A percentile compares a stretch with the other conserved stretches of the same genome.
Evolutionary conservation across 805 yeast species (phyloP).

Genomic region (Komagataella populi): DNA sequence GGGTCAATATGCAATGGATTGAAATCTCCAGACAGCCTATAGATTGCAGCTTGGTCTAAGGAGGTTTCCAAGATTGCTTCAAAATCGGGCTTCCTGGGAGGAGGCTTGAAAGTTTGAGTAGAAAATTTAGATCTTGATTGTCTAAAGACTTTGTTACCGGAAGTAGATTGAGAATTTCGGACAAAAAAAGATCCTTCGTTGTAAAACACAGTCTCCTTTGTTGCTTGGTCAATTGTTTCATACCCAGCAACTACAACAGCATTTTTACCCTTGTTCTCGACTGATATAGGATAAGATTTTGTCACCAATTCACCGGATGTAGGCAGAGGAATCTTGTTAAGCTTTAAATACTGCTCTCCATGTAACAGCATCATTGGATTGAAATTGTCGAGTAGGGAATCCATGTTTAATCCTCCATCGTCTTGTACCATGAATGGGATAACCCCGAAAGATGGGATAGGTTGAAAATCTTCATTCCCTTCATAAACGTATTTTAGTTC

Average conservation of each 20-base stretch:
- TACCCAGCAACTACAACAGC: slow-evolving; percentile 67
- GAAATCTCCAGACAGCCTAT: slow-evolving; percentile 86
- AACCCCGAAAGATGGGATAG: slow-evolving; percentile 81
- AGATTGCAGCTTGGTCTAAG: slow-evolving; percentile 73
- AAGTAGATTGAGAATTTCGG: slow-evolving; percentile 55
- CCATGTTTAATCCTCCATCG: slow-evolving; percentile 41
- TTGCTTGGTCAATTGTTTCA: slow-evolving; percentile 49
- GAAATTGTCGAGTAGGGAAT: slow-evolving; percentile 59
- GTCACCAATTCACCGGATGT: slow-evolving; percentile 52
- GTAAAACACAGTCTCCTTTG: slow-evolving; percentile 61
- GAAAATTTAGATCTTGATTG: slow-evolving; percentile 44
- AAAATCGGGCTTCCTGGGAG: slow-evolving; percentile 54
- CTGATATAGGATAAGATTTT: slow-evolving; percentile 52
- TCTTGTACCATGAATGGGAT: slow-evolving; percentile 67
- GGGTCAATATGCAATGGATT: slow-evolving; percentile 97
- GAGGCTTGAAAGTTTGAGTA: slow-evolving; percentile 47
- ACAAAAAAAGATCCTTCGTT: slow-evolving; percentile 80
- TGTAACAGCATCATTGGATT: slow-evolving; percentile 83
- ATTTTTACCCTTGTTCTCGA: slow-evolving; percentile 76
- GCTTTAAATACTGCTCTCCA: slow-evolving; percentile 86
- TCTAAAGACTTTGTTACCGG: slow-evolving; percentile 30
- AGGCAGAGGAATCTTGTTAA: slow-evolving; percentile 69
- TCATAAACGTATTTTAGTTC: slow-evolving; percentile 78
- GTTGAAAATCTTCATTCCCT: slow-evolving; percentile 63
- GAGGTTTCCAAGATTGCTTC: slow-evolving; percentile 42